Conservation (phyloP, 345 rosid species). For the Populus tremula region DNA sequence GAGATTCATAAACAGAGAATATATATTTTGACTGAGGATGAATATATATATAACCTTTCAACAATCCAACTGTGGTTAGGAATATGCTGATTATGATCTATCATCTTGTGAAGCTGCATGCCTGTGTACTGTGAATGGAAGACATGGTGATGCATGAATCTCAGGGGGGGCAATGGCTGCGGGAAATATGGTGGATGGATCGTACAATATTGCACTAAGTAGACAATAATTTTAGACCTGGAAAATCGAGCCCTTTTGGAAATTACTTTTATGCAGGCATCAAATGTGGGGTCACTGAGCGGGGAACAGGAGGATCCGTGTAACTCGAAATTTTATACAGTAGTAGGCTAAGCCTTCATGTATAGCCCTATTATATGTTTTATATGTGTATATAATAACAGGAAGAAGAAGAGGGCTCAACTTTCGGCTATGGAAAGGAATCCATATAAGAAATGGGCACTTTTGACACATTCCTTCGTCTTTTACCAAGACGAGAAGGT, state of each 20-base stretch:
- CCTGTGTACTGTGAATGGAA: background rate
- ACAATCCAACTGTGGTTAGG: background rate
- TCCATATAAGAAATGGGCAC: slow-evolving; percentile 17
- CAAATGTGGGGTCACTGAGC: slow-evolving; percentile 1
- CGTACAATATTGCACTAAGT: slow-evolving; percentile 2
- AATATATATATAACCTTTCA: background rate
- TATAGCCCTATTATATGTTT: too few relatives aligned
- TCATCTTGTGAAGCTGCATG: background rate
- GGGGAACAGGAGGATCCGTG: background rate
- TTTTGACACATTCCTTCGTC: background rate
- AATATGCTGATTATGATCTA: background rate
- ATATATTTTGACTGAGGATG: too few relatives aligned
- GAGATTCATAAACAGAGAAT: too few relatives aligned
- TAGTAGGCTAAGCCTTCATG: background rate
- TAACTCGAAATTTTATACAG: background rate
- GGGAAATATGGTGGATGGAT: background rate
- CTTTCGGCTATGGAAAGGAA: slow-evolving; percentile 35
- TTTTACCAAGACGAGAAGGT: slow-evolving; percentile 14
- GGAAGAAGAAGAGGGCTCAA: background rate
- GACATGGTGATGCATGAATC: background rate
- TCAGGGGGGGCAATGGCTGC: slow-evolving; percentile 12
- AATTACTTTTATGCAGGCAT: background rate
- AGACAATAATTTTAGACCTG: background rate
- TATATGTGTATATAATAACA: too few relatives aligned
- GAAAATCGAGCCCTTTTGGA: background rate